These are phyloP conservation scores for Pseudognaphalium luteoalbum DNA, from an alignment of 129 eudicot genomes.

Conservation along the genomic window DNA sequence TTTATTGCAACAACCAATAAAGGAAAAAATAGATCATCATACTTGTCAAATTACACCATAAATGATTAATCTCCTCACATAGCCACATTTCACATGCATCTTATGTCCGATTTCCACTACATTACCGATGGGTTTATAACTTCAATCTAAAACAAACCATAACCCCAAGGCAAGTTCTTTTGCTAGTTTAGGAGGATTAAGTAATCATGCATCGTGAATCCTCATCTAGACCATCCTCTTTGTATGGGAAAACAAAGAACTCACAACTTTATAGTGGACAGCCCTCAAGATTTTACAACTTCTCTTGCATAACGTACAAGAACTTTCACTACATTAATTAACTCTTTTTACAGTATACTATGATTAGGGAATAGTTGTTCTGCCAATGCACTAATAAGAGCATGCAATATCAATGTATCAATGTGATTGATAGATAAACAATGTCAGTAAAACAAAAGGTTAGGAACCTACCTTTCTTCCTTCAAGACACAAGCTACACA, in stretches of 20 bases:
- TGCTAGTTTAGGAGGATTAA: too few species aligned
- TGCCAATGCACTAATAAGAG: neutral
- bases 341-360: neutral
- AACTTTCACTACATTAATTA: too few species aligned
- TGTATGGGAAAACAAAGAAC: too few species aligned
- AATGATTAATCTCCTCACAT: neutral
- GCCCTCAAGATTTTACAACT: too few species aligned
- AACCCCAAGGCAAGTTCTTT: neutral
- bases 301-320: too few species aligned
- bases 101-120: neutral
- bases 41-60: neutral
- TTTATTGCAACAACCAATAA: constrained; percentile 14
- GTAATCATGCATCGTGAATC: too few species aligned
- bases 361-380: neutral
- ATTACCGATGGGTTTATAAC: neutral
- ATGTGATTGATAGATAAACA: neutral
- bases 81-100: constrained; percentile 11
- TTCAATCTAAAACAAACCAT: neutral
- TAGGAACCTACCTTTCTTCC: constrained; percentile 73
- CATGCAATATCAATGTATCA: constrained; percentile 16
- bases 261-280: too few species aligned
- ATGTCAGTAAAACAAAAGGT: neutral
- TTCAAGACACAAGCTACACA: constrained; percentile 96
- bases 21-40: neutral
- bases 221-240: too few species aligned